Percentiles rank a stretch among this genome's conserved stretches.
phyloP scores from a whole-genome alignment of 306 rosid species.

The Cercis canadensis region DNA sequence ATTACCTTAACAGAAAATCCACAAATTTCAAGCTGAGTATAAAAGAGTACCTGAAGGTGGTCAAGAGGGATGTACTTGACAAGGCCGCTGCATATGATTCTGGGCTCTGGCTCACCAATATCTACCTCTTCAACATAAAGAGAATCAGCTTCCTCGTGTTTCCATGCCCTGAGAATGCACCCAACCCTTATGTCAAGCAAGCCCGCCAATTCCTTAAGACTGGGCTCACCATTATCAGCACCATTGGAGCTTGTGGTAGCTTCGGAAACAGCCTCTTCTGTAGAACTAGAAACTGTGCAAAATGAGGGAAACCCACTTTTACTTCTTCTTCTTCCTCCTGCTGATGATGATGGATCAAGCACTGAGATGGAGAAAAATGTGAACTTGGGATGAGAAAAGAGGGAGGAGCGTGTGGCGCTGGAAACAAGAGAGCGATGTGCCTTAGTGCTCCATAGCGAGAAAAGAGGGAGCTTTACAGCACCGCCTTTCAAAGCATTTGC shows the following conservation, averaged over 20 bases:
- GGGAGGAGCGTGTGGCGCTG: conserved; percentile 8
- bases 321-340: background rate
- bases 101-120: conserved; percentile 83
- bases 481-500: conserved; percentile 45
- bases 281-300: conserved; percentile 40
- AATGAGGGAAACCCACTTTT: conserved; percentile 38
- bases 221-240: conserved; percentile 20
- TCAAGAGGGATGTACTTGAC: conserved; percentile 75
- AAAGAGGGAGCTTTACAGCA: conserved; percentile 34
- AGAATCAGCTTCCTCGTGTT: conserved; percentile 89
- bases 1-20: background rate
- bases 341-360: background rate
- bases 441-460: conserved; percentile 27
- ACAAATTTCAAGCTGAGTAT: background rate
- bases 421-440: conserved; percentile 33
- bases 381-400: conserved; percentile 18
- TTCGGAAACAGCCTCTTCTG: conserved; percentile 22
- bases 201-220: conserved; percentile 66
- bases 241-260: conserved; percentile 10
- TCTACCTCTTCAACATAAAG: conserved; percentile 92
- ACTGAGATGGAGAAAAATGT: conserved; percentile 35
- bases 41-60: conserved; percentile 60
- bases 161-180: conserved; percentile 72
- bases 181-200: conserved; percentile 93
- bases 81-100: conserved; percentile 90